These are phyloP conservation scores for Petunia hybrid DNA, from an alignment of 305 asterid genomes.

Conservation along the genomic window DNA sequence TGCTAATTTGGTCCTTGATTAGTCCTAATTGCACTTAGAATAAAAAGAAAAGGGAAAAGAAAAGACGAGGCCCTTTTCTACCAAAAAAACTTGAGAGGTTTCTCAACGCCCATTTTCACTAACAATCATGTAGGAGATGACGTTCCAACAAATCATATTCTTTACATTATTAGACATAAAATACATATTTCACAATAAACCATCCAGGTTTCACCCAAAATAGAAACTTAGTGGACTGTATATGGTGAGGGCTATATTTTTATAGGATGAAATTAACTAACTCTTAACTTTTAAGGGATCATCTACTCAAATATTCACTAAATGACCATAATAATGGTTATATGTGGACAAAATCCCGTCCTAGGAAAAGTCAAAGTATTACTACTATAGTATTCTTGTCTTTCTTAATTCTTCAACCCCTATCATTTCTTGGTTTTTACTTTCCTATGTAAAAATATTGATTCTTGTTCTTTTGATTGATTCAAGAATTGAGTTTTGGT, in stretches of 20 bases:
- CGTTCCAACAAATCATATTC: too few relatives aligned
- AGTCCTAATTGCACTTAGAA: too few relatives aligned
- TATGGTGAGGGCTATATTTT: neutral
- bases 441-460: too few relatives aligned
- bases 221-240: neutral
- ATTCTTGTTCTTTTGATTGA: conserved; percentile 1
- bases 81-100: too few relatives aligned
- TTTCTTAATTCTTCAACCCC: conserved; percentile 10
- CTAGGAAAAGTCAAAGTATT: conserved; percentile 18
- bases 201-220: neutral
- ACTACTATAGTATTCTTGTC: neutral
- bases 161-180: too few relatives aligned
- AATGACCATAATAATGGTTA: neutral
- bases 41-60: too few relatives aligned
- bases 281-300: neutral
- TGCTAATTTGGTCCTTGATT: too few relatives aligned
- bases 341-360: conserved; percentile 19
- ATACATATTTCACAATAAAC: too few relatives aligned
- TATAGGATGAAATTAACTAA: neutral
- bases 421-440: neutral
- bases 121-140: too few relatives aligned
- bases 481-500: conserved; percentile 19
- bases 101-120: too few relatives aligned
- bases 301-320: neutral
- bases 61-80: too few relatives aligned